These are phyloP conservation scores for Marasmius fiardii DNA, from an alignment of 1,284 basidiomycete genomes.

Conservation along the genomic window DNA sequence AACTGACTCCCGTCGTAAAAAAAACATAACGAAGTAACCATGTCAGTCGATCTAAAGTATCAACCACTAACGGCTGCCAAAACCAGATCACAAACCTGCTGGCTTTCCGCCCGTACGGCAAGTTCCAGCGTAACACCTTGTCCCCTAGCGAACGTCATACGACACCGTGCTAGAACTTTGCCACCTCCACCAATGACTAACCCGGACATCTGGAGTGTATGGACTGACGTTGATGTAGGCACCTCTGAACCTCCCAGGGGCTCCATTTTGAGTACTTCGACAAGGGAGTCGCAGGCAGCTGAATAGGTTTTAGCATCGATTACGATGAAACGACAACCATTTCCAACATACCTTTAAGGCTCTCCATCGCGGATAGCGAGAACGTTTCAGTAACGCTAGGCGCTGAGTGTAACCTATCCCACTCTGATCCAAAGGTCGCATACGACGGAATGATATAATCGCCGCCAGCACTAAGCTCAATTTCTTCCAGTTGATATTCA, in stretches of 20 bases:
- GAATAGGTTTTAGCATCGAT: conserved; percentile 11
- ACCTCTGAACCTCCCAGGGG: conserved; percentile 86
- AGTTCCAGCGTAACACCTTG: conserved; percentile 96
- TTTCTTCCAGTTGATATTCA: conserved; percentile 96
- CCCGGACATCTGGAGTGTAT: conserved; percentile 93
- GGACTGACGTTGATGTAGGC: conserved; percentile 82
- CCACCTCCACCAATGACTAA: conserved; percentile 87
- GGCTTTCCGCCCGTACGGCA: conserved; percentile 88
- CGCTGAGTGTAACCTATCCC: conserved; percentile 85
- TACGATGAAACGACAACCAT: conserved; percentile 5
- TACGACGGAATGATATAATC: conserved; percentile 95
- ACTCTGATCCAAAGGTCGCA: conserved; percentile 88
- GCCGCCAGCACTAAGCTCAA: conserved; percentile 88
- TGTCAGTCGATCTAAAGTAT: conserved; percentile 12
- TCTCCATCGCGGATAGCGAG: conserved; percentile 89
- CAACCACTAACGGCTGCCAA: conserved; percentile 86
- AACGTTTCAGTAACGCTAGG: conserved; percentile 91
- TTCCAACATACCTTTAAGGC: conserved; percentile 74
- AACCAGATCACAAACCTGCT: conserved; percentile 83
- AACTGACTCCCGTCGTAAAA: too few relatives aligned
- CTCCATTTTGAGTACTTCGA: conserved; percentile 97
- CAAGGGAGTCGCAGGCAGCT: conserved; percentile 92
- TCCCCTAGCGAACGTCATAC: conserved; percentile 92
- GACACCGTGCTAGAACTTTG: conserved; percentile 88
- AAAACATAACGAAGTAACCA: too few relatives aligned